Conservation (phyloP, 2,329 filamentous ascomycete genomes). For the Penicillium sp. region DNA sequence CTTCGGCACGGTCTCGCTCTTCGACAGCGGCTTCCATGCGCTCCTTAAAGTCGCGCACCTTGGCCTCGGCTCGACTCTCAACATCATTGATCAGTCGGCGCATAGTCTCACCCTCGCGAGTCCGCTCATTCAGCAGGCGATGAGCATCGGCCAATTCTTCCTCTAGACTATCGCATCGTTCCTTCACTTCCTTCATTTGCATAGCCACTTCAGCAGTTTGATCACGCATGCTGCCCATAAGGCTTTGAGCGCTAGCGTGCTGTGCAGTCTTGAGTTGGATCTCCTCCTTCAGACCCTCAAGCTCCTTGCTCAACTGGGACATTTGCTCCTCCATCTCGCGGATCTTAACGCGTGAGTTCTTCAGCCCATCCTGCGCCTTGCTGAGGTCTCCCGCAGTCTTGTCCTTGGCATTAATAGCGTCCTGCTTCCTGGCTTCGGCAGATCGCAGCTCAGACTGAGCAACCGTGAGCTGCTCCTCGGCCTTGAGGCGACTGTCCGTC, state of each 20-base stretch:
- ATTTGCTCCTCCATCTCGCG: constrained; percentile 77
- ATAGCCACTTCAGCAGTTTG: constrained; percentile 86
- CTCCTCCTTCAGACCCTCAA: constrained; percentile 74
- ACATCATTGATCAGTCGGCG: constrained; percentile 84
- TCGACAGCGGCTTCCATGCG: constrained; percentile 90
- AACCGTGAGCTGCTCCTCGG: constrained; percentile 79
- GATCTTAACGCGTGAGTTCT: constrained; percentile 61
- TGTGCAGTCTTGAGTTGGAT: constrained; percentile 83
- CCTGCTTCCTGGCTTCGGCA: constrained; percentile 78
- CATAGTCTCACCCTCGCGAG: constrained; percentile 94
- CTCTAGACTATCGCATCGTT: constrained; percentile 82
- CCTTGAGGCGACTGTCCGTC: constrained; percentile 70
- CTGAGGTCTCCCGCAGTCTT: constrained; percentile 73
- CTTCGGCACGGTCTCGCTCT: constrained; percentile 89
- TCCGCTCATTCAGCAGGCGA: constrained; percentile 82
- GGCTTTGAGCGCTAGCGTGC: constrained; percentile 80
- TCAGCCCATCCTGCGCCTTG: constrained; percentile 74
- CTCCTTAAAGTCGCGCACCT: constrained; percentile 86
- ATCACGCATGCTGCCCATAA: constrained; percentile 91
- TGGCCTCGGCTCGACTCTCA: constrained; percentile 78
- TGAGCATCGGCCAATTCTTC: constrained; percentile 92
- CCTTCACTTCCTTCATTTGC: constrained; percentile 87
- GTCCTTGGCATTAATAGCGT: constrained; percentile 75
- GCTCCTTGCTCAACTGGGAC: constrained; percentile 70
- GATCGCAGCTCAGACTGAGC: constrained; percentile 78